Evolutionary conservation across 148 eudicot genomes (phyloP), one percentile per base, ranked within the genome.

Genomic region (Cornus suecica): DNA sequence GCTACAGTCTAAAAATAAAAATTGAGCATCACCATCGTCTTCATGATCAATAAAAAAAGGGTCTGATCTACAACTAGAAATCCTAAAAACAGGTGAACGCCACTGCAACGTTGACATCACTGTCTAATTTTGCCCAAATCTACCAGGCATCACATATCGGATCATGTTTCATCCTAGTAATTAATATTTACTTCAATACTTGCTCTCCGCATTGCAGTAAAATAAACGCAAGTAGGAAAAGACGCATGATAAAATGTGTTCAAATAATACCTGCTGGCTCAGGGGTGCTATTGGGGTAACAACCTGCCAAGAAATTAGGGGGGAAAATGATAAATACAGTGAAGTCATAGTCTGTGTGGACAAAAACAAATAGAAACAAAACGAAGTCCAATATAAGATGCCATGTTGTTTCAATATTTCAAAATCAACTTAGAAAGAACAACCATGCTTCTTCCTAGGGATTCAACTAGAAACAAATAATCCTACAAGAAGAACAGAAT

Each of bases 231-330:
- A 37, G n/a, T 20, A 68, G 2, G 26, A 68, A 3, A 68, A 68
- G 28, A 42, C 23, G 37, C 26, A 68, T 68, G 37, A 25, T 8
- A 51, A 62, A 25, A 18, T 31, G 61, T 60, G 23, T 4, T 26
- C 27, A 37, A 28, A 66, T 52, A 23, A 65, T 90, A 94, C 97
- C 98, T 94, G 98, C 80, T 94, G 98, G 86, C 97, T 92, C 27
- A 94, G 83, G 48, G 98, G 98, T 66, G 98, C 98, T 63, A 94
- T 86, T 77, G 98, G 98, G 62, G 98, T 92, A 78, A 94, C 98
- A 77, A 94, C 98, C 97, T 94, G 79, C 87, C 75, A 78, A 11
- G 31, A 61, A 58, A 67, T 3, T 3, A 18, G 18, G 10, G 69
- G 27, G 29, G 37, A 42, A 27, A 58, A 74, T 13, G 27, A 14